Conservation (phyloP, 2,329 filamentous ascomycete species). For the Trichophyton simii region DNA sequence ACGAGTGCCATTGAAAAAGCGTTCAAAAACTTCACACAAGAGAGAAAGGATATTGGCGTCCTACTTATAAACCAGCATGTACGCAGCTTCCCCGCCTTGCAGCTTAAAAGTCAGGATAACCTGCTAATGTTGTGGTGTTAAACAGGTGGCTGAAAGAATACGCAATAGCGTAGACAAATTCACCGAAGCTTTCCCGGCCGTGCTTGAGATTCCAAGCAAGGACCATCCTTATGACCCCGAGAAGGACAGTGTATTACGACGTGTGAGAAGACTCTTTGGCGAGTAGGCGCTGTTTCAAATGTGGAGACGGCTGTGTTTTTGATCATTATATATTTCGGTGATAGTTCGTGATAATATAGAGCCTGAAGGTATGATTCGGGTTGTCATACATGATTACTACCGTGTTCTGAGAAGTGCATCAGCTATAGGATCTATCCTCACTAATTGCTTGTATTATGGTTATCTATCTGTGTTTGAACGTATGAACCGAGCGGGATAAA, state of each 20-base stretch:
- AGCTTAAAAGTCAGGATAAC: not conserved
- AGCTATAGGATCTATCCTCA: not conserved
- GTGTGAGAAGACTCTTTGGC: slow-evolving; percentile 62
- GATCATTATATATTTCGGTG: not conserved
- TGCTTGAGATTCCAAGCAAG: slow-evolving; percentile 96
- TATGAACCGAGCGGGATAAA: not conserved
- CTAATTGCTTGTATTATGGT: not conserved
- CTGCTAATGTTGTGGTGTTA: not conserved
- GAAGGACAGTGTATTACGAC: slow-evolving; percentile 91
- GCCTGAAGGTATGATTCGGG: not conserved
- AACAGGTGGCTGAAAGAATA: slow-evolving; percentile 84
- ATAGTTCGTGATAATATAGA: slow-evolving; percentile 1
- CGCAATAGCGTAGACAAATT: slow-evolving; percentile 81
- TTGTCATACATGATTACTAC: not conserved
- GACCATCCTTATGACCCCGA: slow-evolving; percentile 98
- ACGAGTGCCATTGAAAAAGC: slow-evolving; percentile 74
- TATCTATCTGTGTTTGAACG: not conserved
- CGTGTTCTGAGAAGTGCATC: not conserved
- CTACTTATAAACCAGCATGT: slow-evolving; percentile 97
- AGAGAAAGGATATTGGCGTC: slow-evolving; percentile 94
- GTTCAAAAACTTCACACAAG: slow-evolving; percentile 76
- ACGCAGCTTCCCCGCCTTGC: slow-evolving; percentile 18
- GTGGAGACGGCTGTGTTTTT: not conserved
- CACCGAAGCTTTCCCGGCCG: slow-evolving; percentile 86
- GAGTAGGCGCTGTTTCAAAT: slow-evolving; percentile 27